A percentile compares a stretch with the other conserved stretches of the same genome.
phyloP scores from a whole-genome alignment of 371 early-diverging fungal genomes.

The Conidiobolus incongruus region DNA sequence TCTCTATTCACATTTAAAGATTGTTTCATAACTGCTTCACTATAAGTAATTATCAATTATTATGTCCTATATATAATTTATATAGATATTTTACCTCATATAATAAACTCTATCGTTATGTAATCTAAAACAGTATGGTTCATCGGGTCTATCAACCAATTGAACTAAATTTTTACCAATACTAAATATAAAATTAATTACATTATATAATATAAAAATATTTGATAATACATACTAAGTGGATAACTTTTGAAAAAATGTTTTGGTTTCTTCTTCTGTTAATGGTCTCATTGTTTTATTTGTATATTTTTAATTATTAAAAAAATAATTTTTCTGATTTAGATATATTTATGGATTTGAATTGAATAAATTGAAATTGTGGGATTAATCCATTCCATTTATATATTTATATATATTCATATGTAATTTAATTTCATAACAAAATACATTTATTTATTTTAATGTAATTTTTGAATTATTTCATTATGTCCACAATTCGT shows the following conservation, averaged over 20 bases:
- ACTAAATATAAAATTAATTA: constrained; percentile 16
- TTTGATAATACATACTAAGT: constrained; percentile 50
- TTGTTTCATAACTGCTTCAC: constrained; percentile 74
- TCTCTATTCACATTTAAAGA: constrained; percentile 71
- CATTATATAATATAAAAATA: background rate
- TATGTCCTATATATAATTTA: background rate
- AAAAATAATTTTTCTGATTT: too few species aligned
- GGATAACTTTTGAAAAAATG: constrained; percentile 85
- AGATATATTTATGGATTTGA: too few species aligned
- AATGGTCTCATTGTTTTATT: constrained; percentile 4
- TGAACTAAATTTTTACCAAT: constrained; percentile 89
- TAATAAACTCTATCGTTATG: constrained; percentile 89
- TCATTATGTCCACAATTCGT: too few species aligned
- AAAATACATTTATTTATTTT: too few species aligned
- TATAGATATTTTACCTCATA: constrained; percentile 32
- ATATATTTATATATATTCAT: too few species aligned
- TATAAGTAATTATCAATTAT: constrained; percentile 9
- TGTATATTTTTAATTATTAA: too few species aligned
- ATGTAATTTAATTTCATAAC: too few species aligned
- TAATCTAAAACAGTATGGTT: constrained; percentile 84
- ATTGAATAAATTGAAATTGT: too few species aligned
- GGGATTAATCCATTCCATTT: too few species aligned
- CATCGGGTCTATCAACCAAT: constrained; percentile 83
- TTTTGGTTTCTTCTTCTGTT: constrained; percentile 75
- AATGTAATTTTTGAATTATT: too few species aligned